Evolutionary conservation across 768 basidiomycete species (phyloP).

Genomic region (Xanthoconium purpureum): DNA sequence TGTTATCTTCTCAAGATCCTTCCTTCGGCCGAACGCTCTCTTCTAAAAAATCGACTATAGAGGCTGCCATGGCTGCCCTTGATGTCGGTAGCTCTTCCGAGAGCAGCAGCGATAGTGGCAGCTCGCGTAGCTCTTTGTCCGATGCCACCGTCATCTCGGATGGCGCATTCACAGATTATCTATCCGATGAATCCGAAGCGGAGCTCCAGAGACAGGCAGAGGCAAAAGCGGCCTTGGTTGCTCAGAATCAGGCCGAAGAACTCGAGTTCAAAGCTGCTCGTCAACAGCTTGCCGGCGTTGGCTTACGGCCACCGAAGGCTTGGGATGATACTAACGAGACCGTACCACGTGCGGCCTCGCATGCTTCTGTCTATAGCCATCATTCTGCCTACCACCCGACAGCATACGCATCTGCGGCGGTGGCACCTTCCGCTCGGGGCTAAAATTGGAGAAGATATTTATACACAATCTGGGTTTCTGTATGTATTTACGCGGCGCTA

Average conservation of each 20-base stretch:
- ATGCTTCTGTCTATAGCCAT: slow-evolving; percentile 22
- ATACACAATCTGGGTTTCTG: slow-evolving; percentile 12
- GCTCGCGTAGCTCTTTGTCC: slow-evolving; percentile 53
- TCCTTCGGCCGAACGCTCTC: slow-evolving; percentile 34
- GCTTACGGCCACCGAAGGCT: slow-evolving; percentile 70
- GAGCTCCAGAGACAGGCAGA: slow-evolving; percentile 86
- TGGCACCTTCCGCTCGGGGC: slow-evolving; percentile 31
- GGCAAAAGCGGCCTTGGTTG: slow-evolving; percentile 68
- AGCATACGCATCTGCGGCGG: slow-evolving; percentile 23
- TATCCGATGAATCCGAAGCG: slow-evolving; percentile 91
- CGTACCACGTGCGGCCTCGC: slow-evolving; percentile 25
- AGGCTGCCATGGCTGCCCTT: slow-evolving; percentile 38
- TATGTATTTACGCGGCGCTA: slow-evolving; percentile 21
- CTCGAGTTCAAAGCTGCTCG: slow-evolving; percentile 78
- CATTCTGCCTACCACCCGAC: slow-evolving; percentile 29
- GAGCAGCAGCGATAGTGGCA: slow-evolving; percentile 56
- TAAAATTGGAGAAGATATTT: slow-evolving; percentile 24
- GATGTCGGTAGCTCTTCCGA: slow-evolving; percentile 46
- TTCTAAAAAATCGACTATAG: slow-evolving; percentile 34
- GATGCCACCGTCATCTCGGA: slow-evolving; percentile 82
- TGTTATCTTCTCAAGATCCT: slow-evolving; percentile 29
- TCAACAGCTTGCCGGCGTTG: slow-evolving; percentile 71
- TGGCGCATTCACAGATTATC: slow-evolving; percentile 85
- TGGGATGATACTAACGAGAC: slow-evolving; percentile 59
- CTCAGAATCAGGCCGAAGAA: slow-evolving; percentile 80